These are phyloP conservation scores for Elongisporangium senticosum DNA, from an alignment of 352 stramenopile species.

Conservation along the genomic window DNA sequence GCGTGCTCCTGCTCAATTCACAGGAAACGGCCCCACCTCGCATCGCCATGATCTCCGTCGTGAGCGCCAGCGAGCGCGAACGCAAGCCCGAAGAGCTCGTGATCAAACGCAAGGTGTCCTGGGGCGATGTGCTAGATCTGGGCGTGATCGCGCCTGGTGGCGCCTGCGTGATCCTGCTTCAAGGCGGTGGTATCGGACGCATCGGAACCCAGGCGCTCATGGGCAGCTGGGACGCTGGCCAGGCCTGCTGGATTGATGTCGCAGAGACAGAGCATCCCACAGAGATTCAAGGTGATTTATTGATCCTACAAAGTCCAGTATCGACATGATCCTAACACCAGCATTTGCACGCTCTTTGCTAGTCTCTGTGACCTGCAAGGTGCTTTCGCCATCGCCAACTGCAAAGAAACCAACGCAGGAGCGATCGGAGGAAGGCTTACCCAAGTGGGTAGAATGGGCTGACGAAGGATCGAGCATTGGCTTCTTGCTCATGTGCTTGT, in stretches of 20 bases:
- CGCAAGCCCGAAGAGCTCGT: constrained; percentile 58
- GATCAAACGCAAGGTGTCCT: constrained; percentile 64
- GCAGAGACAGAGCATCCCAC: constrained; percentile 53
- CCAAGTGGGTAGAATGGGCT: constrained; percentile 68
- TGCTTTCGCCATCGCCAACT: constrained; percentile 31
- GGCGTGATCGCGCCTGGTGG: constrained; percentile 73
- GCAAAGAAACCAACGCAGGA: constrained; percentile 20
- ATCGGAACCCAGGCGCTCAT: constrained; percentile 81
- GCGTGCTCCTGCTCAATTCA: constrained; percentile 57
- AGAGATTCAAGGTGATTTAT: constrained; percentile 51
- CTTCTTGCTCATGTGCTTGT: constrained; percentile 79
- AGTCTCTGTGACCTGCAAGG: constrained; percentile 76
- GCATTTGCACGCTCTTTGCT: background rate
- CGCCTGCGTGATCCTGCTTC: constrained; percentile 74
- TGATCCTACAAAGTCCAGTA: background rate
- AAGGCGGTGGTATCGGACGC: constrained; percentile 60
- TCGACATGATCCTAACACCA: background rate
- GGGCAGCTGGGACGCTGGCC: constrained; percentile 78
- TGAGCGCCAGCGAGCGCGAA: constrained; percentile 54
- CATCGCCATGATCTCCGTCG: constrained; percentile 73
- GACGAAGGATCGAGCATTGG: constrained; percentile 77
- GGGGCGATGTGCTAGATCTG: constrained; percentile 60
- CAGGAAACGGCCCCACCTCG: constrained; percentile 66
- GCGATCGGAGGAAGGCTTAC: constrained; percentile 22
- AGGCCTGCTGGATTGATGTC: constrained; percentile 74